phyloP scores from a whole-genome alignment of 163 green algal species.

The Scenedesmus sp. region DNA sequence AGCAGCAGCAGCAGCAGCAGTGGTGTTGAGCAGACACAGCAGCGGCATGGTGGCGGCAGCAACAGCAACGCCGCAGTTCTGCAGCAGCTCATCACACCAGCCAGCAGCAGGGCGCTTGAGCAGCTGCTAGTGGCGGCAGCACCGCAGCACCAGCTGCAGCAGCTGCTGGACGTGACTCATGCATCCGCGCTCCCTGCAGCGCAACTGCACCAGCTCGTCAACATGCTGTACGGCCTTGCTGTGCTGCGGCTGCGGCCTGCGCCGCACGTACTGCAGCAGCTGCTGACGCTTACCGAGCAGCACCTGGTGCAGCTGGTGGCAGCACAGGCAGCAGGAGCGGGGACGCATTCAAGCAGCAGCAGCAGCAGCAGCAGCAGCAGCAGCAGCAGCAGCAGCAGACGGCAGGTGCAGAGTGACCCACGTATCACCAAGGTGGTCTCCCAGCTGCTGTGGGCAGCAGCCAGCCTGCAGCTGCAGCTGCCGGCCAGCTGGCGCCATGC shows the following conservation, averaged over 20 bases:
- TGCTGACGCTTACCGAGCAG: slow-evolving; percentile 6
- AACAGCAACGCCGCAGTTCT: not conserved
- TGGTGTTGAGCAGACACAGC: too few species aligned
- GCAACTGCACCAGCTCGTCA: slow-evolving; percentile 10
- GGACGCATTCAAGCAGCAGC: not conserved
- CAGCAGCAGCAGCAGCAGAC: not conserved
- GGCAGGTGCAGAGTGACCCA: not conserved
- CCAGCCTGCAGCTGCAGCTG: slow-evolving; percentile 31
- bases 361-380: too few species aligned
- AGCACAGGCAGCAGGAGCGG: not conserved
- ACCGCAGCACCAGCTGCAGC: slow-evolving; percentile 48
- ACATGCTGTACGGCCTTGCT: slow-evolving; percentile 16
- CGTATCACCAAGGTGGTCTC: not conserved
- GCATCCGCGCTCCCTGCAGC: not conserved
- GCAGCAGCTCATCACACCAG: slow-evolving; percentile 16
- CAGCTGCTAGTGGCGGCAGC: slow-evolving; percentile 29
- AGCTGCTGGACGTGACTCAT: slow-evolving; percentile 32
- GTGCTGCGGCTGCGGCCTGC: slow-evolving; percentile 14
- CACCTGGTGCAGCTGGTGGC: not conserved
- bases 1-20: not conserved
- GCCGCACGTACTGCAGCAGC: not conserved
- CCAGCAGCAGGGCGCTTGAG: slow-evolving; percentile 31
- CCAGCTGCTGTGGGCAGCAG: slow-evolving; percentile 35
- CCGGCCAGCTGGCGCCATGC: not conserved
- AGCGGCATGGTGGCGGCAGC: not conserved